A percentile compares a stretch with the other conserved stretches of the same genome.
Conservation (phyloP, 495 filamentous ascomycete species). For the Margaritispora aquatica region DNA sequence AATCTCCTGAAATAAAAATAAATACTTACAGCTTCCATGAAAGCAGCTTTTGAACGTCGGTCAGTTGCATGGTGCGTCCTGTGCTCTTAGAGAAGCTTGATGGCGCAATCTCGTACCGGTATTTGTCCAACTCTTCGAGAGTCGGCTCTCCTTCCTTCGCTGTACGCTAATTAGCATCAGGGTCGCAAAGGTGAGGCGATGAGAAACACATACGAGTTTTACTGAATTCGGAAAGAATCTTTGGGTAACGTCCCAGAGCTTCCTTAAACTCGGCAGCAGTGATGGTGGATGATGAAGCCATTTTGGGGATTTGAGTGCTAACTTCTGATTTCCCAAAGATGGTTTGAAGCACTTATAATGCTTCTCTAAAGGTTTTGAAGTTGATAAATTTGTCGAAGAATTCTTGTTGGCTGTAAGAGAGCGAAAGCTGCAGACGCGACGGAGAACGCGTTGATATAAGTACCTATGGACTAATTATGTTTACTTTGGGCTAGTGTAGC, state of each 20-base stretch:
- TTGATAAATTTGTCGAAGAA: constrained; percentile 9
- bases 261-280: constrained; percentile 17
- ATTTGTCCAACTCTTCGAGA: constrained; percentile 40
- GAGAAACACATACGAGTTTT: constrained; percentile 12
- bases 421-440: neutral
- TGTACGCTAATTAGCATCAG: neutral
- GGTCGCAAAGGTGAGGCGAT: neutral
- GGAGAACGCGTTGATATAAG: neutral
- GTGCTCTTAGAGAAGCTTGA: constrained; percentile 29
- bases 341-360: constrained; percentile 5
- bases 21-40: constrained; percentile 71
- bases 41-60: constrained; percentile 48
- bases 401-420: neutral
- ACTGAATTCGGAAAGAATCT: constrained; percentile 8
- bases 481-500: neutral
- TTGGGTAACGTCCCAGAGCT: constrained; percentile 19
- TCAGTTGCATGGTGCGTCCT: constrained; percentile 18
- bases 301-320: neutral
- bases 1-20: neutral
- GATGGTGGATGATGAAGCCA: constrained; percentile 17
- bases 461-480: neutral
- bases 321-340: constrained; percentile 10
- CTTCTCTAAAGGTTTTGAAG: neutral
- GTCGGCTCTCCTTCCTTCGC: constrained; percentile 21
- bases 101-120: constrained; percentile 39